Base-by-base conservation (phyloP, 768 basidiomycete genomes). In the Lanmaoa rubissima region DNA sequence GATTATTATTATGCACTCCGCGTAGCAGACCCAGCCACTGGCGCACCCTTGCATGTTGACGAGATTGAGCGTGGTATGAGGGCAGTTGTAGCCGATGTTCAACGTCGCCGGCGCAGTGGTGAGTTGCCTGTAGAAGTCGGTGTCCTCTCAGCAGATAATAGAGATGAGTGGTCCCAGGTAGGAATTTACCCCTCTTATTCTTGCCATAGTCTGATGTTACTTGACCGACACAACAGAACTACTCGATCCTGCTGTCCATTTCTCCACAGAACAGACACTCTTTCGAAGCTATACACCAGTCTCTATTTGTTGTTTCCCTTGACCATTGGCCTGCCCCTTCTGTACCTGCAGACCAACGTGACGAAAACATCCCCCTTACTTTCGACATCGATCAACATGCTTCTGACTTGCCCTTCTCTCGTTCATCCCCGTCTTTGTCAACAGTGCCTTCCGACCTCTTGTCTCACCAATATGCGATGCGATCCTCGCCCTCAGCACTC, bases 111-210 rank as follows among this genome's bases (percentile, higher is more conserved):
- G 8, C 69, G 73, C 4, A 70, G 63, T 0, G 86, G 86, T 3
- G 87, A 92, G 57, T 70, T 62, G 13, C 79, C 88, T 0, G 69
- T 83, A 4, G 79, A 81, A 28, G 76, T 97, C 5, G 87, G 90
- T 9, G 77, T 86, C 0, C 75, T 97, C 44, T 91, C 85, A 24
- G 85, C 88, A 4, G 92, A 95, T 66, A 79, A 87, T 26, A 79
- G 95, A 58, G 91, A 96, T 70, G 75, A 69, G 12, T 97, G 95
- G 95, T 80, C 88, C 12, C 74, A 81, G 67, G 92, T 93, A 70
- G 55, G 82, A 63, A 17, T 41, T 26, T 34, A 21, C 8, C 26
- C n/a, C 44, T 45, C 9, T 26, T 21, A 7, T 34, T 24, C 21
- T 21, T 6, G 11, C 3, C 19, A 14, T 28, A 17, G 44, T 38